Percentiles rank a stretch among this genome's conserved stretches.
Evolutionary conservation across 1,284 basidiomycete species (phyloP).

Genomic region (Ustilago shanxiensis): DNA sequence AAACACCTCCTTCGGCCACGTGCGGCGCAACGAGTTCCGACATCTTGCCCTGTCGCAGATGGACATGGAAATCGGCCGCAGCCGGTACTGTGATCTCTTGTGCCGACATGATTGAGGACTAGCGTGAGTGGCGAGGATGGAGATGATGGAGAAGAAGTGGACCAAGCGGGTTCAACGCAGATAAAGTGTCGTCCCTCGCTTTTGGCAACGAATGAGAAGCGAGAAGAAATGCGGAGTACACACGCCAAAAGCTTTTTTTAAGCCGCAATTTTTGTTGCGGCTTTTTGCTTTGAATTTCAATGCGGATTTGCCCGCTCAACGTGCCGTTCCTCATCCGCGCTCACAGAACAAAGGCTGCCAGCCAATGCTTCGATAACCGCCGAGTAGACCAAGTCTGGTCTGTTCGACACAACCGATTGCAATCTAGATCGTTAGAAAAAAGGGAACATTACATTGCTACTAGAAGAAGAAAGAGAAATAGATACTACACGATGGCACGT

Average conservation of each 20-base stretch:
- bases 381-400: not conserved
- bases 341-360: not conserved
- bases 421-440: not conserved
- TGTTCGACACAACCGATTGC: not conserved
- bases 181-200: slow-evolving; percentile 25
- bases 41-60: slow-evolving; percentile 88
- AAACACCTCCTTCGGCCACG: slow-evolving; percentile 88
- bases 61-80: slow-evolving; percentile 84
- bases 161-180: not conserved
- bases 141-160: not conserved
- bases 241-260: slow-evolving; percentile 1
- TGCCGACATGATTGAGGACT: slow-evolving; percentile 16
- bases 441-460: slow-evolving; percentile 4
- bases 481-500: not conserved
- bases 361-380: not conserved
- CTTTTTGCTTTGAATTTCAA: not conserved
- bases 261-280: slow-evolving; percentile 5
- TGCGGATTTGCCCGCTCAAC: slow-evolving; percentile 19
- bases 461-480: too few species aligned
- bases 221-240: slow-evolving; percentile 21
- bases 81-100: slow-evolving; percentile 54
- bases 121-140: not conserved
- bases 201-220: slow-evolving; percentile 2
- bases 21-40: slow-evolving; percentile 86
- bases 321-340: slow-evolving; percentile 9